Percentiles rank a stretch among this genome's conserved stretches.
phyloP scores from a whole-genome alignment of 1,139 yeast species.

The Blastobotrys illinoisensis region DNA sequence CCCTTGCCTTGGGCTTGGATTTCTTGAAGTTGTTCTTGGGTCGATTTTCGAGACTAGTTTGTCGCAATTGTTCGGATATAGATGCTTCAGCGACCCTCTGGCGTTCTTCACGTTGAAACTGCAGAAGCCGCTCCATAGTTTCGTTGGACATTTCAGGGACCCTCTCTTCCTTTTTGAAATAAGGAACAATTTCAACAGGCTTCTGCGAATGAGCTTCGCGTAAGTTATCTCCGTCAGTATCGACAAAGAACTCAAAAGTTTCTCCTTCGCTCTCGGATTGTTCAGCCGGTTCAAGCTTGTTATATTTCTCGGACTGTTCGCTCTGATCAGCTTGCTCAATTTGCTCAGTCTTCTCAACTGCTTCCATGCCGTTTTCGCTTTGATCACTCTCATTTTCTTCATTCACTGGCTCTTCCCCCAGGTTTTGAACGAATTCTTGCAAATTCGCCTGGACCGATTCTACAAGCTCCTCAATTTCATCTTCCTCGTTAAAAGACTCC shows the following conservation, averaged over 20 bases:
- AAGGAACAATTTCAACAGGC: not conserved
- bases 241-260: not conserved
- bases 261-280: not conserved
- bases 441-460: constrained; percentile 14
- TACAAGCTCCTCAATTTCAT: constrained; percentile 11
- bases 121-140: not conserved
- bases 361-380: constrained; percentile 8
- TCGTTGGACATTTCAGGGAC: not conserved
- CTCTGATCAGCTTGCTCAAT: not conserved
- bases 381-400: constrained; percentile 12
- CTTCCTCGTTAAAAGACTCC: constrained; percentile 8
- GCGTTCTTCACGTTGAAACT: not conserved
- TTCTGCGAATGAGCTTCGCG: not conserved
- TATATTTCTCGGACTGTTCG: not conserved
- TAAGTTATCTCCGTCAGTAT: not conserved
- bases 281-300: not conserved
- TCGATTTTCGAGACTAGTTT: not conserved
- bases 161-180: not conserved
- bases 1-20: not conserved
- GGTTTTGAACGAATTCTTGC: constrained; percentile 11
- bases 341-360: constrained; percentile 6
- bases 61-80: not conserved
- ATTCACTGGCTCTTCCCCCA: not conserved
- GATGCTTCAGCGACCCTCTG: not conserved
- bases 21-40: not conserved